Evolutionary conservation across 495 filamentous ascomycete genomes (phyloP), one percentile per base, ranked within the genome.

Genomic region (Neurospora sp.): DNA sequence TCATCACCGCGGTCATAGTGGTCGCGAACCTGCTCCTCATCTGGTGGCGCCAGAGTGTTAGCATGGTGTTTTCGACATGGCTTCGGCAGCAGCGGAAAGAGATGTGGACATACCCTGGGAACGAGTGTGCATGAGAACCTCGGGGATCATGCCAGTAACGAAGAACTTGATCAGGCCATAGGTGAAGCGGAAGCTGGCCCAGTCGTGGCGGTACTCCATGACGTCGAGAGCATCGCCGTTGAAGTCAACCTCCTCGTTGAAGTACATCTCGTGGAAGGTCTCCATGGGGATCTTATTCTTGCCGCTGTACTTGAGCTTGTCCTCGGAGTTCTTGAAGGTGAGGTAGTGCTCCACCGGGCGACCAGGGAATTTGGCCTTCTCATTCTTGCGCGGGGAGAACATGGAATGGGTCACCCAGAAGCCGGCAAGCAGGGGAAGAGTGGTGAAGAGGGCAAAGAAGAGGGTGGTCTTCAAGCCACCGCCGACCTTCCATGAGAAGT

Each of bases 231-330:
- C 85, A 78, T 96, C 93, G 70, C 92, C 92, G 77, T 94, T 96
- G 85, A 96, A 93, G 75, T 93, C 91, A 72, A 94, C 93, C 69
- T 92, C 87, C 70, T 91, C 91, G 76, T 92, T 90, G 79, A 96
- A 94, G 85, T 94, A 96, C 91, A 90, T 94, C 81, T 96, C 92
- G 74, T 93, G 88, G 84, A 96, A 96, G 61, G 91, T 94, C 83
- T 93, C 87, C 86, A 96, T 89, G 69, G 93, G 91, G 73, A 96
- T 94, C 83, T 91, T 93, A 84, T 86, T 92, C 77, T 84, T 85
- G 80, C 93, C 93, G 77, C 86, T 83, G 83, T 92, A 97, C 81
- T 89, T 93, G 73, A 85, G 80, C 75, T 86, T 82, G 80, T 97
- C 91, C 70, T 85, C 87, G 73, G 89, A 86, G 73, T 89, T 91